Evolutionary conservation across 352 stramenopile species (phyloP), one percentile per base, ranked within the genome.

Genomic region (Phytophthora fragariaefolia): DNA sequence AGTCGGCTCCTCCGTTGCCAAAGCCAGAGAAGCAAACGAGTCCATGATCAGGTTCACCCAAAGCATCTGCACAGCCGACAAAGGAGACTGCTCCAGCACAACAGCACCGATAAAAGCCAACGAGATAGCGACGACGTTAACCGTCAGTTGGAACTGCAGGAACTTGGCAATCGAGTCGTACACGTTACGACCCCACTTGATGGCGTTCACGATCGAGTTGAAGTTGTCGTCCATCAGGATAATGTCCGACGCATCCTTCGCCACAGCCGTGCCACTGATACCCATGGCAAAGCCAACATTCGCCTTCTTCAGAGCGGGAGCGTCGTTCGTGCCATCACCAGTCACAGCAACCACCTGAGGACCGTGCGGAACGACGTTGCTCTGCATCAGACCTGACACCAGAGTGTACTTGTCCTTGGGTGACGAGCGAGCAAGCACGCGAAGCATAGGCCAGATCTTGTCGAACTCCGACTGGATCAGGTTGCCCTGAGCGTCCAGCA

Each of bases 31-130:
- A 7, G 95, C 96, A 66, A 98, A 97, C 15, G 92, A 98, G 76
- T 99, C 96, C 95, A 99, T 99, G 71, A 99, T 98, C 28, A 99
- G 71, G 71, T 99, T 99, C 18, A 99, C 92, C 96, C 96, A 99
- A 15, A 99, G 79, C 90, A 99, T 97, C 79, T 98, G 97, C 1
- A 98, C 92, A 30, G 95, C 91, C 38, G 92, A 96, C 17, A 99
- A 65, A 6, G 93, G 93, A 26, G 85, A 89, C 51, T 88, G 77
- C 24, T 86, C 66, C 15, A 89, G 55, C 6, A 76, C 54, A 20
- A 87, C 73, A 1, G 92, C 89, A 22, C 88, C 91, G 24, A 98
- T 63, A 58, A 98, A 98, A 12, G 93, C 95, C 18, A 98, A 73
- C 34, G 81, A 89, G 28, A 99, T 82, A 2, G 93, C 96, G 1